Evolutionary conservation across 495 filamentous ascomycete species (phyloP), one percentile per base, ranked within the genome.

Genomic region (Tetracladium setigerum): DNA sequence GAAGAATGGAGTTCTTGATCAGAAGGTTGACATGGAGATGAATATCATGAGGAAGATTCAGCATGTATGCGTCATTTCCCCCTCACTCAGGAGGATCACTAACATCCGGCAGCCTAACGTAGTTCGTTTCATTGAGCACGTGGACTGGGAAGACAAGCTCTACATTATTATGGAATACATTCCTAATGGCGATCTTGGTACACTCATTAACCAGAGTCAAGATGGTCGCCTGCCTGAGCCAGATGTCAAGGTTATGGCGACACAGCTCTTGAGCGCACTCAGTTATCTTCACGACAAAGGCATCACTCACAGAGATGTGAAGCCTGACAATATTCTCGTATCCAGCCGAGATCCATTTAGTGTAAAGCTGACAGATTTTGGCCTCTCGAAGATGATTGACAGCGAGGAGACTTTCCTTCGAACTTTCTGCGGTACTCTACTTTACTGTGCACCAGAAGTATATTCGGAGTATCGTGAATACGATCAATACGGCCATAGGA

Each of bases 161-260:
- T 91, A 94, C 58, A 94, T 97, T 62, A 84, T 95, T 61, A 96
- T 98, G 94, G 92, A 98, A 56, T 95, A 76, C 59, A 78, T 97
- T n/a, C 74, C 77, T 18, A 75, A 76, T 27, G 92, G 92, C 19
- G 92, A 97, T 60, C 67, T 98, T n/a, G 83, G 81, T 12, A 77
- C 74, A 22, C 81, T 86, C 48, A 70, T 95, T 17, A 61, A 69
- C 15, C 66, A 70, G 1, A 56, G 80, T 31, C 22, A 27, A 27
- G 22, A 27, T 27, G 76, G 76, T 1, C 65, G 69, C 2, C 76
- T 96, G 41, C 60, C 69, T 0, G 94, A 98, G 60, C 60, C 65
- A 5, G 72, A 81, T 61, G 84, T 79, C 10, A 76, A 81, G 56
- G 69, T 66, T 4, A 86, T 95, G 55, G 74, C 88, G 5, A 66